Percentiles rank a stretch among this genome's conserved stretches.
phyloP scores from a whole-genome alignment of 345 rosid genomes.

The Draba incana region DNA sequence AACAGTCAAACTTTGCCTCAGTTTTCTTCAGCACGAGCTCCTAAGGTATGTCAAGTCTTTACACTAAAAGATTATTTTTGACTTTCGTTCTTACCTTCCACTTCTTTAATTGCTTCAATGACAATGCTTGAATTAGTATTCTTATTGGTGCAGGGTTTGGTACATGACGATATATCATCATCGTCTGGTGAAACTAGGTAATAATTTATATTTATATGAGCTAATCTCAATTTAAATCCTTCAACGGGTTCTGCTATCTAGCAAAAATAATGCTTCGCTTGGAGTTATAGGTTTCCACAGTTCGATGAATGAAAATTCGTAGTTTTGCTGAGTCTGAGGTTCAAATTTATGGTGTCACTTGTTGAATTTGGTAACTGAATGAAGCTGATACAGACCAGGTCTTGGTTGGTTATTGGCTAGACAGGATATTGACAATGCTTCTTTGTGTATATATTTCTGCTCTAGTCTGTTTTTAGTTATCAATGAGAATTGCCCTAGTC shows the following conservation, averaged over 20 bases:
- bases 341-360: background rate
- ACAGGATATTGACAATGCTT: conserved; percentile 10
- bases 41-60: conserved; percentile 52
- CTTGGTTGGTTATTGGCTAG: conserved; percentile 19
- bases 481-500: background rate
- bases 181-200: conserved; percentile 53
- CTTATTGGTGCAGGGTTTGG: conserved; percentile 40
- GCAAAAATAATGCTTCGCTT: too few species aligned
- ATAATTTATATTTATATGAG: conserved; percentile 8
- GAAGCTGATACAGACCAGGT: background rate
- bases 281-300: background rate
- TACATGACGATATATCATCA: conserved; percentile 26
- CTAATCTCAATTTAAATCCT: background rate
- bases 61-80: background rate
- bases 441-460: conserved; percentile 21
- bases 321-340: background rate
- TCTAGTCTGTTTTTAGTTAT: conserved; percentile 1
- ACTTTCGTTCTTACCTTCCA: background rate
- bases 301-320: conserved; percentile 18
- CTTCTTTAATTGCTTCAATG: conserved; percentile 1
- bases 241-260: background rate
- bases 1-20: conserved; percentile 57
- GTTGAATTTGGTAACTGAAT: background rate
- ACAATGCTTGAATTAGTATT: background rate
- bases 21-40: conserved; percentile 79